Conservation (phyloP, 192 early-diverging fungal species). For the Backusella liffmaniae region DNA sequence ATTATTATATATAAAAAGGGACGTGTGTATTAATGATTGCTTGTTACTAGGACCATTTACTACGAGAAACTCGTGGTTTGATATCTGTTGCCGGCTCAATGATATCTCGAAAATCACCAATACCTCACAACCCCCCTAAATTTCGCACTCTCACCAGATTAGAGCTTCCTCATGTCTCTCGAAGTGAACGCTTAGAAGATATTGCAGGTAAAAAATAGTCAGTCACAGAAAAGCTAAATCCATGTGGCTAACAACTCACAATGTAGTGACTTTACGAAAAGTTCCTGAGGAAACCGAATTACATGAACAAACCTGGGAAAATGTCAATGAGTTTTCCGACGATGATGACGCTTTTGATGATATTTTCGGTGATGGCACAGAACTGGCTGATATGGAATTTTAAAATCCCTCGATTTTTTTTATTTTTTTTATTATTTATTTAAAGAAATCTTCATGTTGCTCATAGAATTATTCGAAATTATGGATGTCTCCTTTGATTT, state of each 20-base stretch:
- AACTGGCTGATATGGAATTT: not conserved
- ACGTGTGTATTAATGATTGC: not conserved
- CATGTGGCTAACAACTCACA: not conserved
- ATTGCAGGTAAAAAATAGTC: not conserved
- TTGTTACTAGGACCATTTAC: not conserved
- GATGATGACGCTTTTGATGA: not conserved
- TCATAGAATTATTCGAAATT: too few species aligned
- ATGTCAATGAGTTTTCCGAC: not conserved
- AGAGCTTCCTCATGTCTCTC: too few species aligned
- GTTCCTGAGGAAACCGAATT: not conserved
- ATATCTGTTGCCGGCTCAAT: not conserved
- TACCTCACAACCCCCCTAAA: not conserved
- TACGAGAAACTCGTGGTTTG: not conserved
- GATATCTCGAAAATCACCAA: not conserved
- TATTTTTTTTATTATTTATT: too few species aligned
- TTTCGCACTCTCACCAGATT: not conserved
- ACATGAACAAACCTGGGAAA: not conserved
- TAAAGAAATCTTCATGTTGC: too few species aligned
- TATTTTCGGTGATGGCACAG: slow-evolving; percentile 1
- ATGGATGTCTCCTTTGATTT: too few species aligned
- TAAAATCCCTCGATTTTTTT: not conserved
- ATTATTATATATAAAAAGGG: not conserved
- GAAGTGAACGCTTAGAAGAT: too few species aligned
- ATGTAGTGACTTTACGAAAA: not conserved
- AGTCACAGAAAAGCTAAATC: not conserved